A percentile compares a stretch with the other conserved stretches of the same genome.
Conservation (phyloP, 306 rosid species). For the Lotus japonicus region DNA sequence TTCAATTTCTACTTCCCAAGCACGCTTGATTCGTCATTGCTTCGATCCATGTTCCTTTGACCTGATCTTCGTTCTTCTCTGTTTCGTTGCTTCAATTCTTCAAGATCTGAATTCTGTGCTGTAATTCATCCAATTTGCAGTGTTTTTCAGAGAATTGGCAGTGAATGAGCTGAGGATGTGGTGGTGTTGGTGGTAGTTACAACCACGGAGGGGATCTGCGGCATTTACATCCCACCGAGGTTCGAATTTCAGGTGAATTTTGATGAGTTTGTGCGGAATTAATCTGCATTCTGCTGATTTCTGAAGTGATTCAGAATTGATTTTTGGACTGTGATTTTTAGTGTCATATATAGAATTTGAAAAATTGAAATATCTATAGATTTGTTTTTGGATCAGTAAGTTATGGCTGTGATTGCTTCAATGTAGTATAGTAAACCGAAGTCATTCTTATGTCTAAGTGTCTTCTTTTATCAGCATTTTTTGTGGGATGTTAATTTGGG, state of each 20-base stretch:
- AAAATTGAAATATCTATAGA: not conserved
- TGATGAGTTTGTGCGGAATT: not conserved
- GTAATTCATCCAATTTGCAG: not conserved
- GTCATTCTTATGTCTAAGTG: not conserved
- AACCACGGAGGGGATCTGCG: constrained; percentile 46
- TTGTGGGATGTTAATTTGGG: not conserved
- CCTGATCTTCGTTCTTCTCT: constrained; percentile 37
- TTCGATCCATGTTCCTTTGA: constrained; percentile 22
- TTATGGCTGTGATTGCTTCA: too few species aligned
- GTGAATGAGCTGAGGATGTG: constrained; percentile 23
- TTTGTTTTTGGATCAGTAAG: too few species aligned
- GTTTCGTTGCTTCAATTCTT: not conserved
- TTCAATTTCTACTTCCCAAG: too few species aligned
- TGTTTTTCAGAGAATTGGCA: constrained; percentile 14
- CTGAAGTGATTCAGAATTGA: not conserved
- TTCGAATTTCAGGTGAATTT: not conserved
- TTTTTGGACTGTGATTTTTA: not conserved
- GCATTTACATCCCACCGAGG: constrained; percentile 42
- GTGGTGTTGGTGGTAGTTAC: constrained; percentile 20
- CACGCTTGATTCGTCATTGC: not conserved
- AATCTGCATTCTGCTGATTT: not conserved
- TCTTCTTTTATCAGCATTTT: not conserved
- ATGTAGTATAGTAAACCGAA: not conserved
- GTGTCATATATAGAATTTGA: not conserved
- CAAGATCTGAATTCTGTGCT: constrained; percentile 43